Evolutionary conservation across 73 alveolate genomes (phyloP), one percentile per base, ranked within the genome.

Genomic region (Blepharisma stoltei): DNA sequence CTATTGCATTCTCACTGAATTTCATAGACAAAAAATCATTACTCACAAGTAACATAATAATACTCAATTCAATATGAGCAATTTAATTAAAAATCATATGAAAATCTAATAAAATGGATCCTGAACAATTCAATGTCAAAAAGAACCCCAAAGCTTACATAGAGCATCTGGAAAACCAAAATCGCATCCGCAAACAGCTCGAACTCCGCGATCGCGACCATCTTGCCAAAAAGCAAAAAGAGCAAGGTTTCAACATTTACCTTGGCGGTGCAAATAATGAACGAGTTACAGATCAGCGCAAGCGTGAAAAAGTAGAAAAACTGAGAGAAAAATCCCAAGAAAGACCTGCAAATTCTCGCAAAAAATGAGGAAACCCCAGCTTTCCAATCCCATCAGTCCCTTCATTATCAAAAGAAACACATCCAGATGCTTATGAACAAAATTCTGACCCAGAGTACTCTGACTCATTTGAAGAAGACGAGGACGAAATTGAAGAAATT

Each of bases 231-330:
- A 54, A 78, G 43, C 86, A 88, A 66, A 70, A 88, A 48, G 97
- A 90, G 78, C 76, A 86, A 53, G 97, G 93, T 6, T 90, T 90
- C 77, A 90, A 90, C 50, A 75, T 88, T 0, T 87, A 80, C 60
- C 37, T 90, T 50, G 53, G 78, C 52, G 95, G 95, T 25, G 97
- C 94, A 32, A 88, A 90, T 48, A 87, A 84, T 68, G 91, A 90
- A 67, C 79, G 95, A 50, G 91, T 81, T 6, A 84, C 67, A 49
- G 37, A 23, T 49, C 78, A 73, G 82, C 55, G 73, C 23, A 71
- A 65, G 27, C 55, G 78, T 25, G 71, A 79, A 68, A 69, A 77
- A 70, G 71, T 54, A 81, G 78, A 86, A 75, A 45, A 66, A 82
- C 45, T 79, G 44, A 37, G 71, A 77, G 49, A 85, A 79, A 79